Percentiles rank a stretch among this genome's conserved stretches.
Conservation (phyloP, 495 filamentous ascomycete species). For the Amphirosellinia nigrospora region DNA sequence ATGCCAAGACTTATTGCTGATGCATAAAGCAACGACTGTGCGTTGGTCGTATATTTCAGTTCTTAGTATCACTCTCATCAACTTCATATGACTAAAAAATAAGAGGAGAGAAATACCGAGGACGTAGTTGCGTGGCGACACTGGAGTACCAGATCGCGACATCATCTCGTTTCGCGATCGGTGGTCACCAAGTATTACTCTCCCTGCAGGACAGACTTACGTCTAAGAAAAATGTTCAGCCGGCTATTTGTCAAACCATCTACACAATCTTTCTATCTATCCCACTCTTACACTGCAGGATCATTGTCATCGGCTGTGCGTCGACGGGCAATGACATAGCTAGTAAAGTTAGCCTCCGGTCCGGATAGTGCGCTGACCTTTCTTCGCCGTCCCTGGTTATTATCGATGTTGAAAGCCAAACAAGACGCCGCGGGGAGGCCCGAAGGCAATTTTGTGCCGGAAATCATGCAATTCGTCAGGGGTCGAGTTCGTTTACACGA, state of each 20-base stretch:
- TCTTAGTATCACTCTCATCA: background rate
- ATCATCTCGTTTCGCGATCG: background rate
- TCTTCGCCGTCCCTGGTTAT: background rate
- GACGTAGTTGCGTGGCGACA: background rate
- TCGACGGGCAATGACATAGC: too few relatives aligned
- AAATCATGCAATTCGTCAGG: constrained; percentile 35
- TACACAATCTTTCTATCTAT: background rate
- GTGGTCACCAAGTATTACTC: background rate
- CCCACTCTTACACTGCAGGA: background rate
- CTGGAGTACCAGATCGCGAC: background rate
- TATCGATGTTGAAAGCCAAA: constrained; percentile 27
- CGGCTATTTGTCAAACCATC: background rate
- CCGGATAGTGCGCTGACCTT: constrained; percentile 27
- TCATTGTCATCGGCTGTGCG: too few relatives aligned
- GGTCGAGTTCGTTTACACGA: constrained; percentile 27
- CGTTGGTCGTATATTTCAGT: background rate
- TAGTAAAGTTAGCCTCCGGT: constrained; percentile 32
- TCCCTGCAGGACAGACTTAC: background rate
- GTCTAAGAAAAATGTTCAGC: too few relatives aligned
- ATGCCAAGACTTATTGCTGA: background rate
- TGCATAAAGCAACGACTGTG: background rate
- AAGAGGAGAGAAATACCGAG: background rate
- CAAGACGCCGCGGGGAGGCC: constrained; percentile 30
- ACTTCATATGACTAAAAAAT: background rate
- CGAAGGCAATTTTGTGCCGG: constrained; percentile 28